phyloP scores from a whole-genome alignment of 257 asterid species.

The Mitragyna speciosa region DNA sequence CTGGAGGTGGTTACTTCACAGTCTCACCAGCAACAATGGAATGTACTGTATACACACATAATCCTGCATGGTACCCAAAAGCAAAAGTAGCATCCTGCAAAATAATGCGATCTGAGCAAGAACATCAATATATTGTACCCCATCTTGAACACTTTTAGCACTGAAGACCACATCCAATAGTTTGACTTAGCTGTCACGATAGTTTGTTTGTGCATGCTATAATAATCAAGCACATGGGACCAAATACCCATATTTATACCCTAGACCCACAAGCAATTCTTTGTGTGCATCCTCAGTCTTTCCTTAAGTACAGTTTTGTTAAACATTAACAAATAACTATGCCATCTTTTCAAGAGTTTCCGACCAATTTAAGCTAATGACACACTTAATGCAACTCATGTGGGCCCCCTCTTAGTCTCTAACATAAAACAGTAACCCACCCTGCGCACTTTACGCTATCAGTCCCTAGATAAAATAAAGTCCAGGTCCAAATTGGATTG shows the following conservation, averaged over 20 bases:
- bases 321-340: background rate
- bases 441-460: background rate
- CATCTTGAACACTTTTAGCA: background rate
- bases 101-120: background rate
- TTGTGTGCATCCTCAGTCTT: background rate
- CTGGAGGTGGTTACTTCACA: background rate
- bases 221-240: constrained; percentile 18
- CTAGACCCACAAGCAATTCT: constrained; percentile 14
- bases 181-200: background rate
- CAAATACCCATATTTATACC: constrained; percentile 3
- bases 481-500: background rate
- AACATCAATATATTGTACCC: background rate
- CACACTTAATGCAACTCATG: background rate
- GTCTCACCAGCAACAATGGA: background rate
- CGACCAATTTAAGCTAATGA: constrained; percentile 6
- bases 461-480: background rate
- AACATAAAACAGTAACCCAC: background rate
- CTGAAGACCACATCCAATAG: background rate
- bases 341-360: background rate
- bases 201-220: background rate
- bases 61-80: constrained; percentile 4
- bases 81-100: background rate
- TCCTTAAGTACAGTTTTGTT: background rate
- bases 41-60: background rate
- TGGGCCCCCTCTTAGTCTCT: background rate